Base-by-base conservation (phyloP, 306 rosid species). In the Quercus robur region DNA sequence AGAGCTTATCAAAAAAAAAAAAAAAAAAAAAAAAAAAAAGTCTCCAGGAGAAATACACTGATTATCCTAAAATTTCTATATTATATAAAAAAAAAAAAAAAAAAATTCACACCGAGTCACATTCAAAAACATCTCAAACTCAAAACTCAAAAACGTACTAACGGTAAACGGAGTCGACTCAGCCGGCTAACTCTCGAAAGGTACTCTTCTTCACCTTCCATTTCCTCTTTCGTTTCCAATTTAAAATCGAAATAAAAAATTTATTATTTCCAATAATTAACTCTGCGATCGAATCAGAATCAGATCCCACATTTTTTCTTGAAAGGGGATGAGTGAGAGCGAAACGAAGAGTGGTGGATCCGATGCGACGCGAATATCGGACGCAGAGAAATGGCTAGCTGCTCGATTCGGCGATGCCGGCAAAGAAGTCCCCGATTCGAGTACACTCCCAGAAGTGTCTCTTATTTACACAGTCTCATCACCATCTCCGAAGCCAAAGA, bases 401-500 rank as follows among this genome's bases (percentile, higher is more conserved):
- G 84, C 86, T 28, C 94, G 90, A 57, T 91, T 95, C 56, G 93
- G 88, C 64, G 89, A 81, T 66, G 98, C 95, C 2, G 94, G 97
- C 0, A 95, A 90, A 83, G 87, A 86, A 62, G 93, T 93, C 8
- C 98, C 99, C 0, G 94, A 87, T 95, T 95, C 66, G 96, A 93
- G 75, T 95, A 90, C 83, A 91, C 97, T 30, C 94, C 98, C 61
- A 95, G 91, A 12, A 89, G 91, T 31, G 90, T 95, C n/a, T 86
- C 91, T 17, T 87, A 90, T 78, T 75, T 95, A 73, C 92, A 89
- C 84, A 89, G 78, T 78, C 94, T 95, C 71, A 74, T 85, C 46
- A 75, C 91, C 33, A 83, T 93, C 25, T 95, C 99, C 54, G 91
- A 91, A 59, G 84, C 98, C 78, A 92, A 95, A 76, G 97, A 92